Evolutionary conservation across 371 early-diverging fungal species (phyloP), one percentile per base, ranked within the genome.

Genomic region (Paraphysoderma sedebokerense): DNA sequence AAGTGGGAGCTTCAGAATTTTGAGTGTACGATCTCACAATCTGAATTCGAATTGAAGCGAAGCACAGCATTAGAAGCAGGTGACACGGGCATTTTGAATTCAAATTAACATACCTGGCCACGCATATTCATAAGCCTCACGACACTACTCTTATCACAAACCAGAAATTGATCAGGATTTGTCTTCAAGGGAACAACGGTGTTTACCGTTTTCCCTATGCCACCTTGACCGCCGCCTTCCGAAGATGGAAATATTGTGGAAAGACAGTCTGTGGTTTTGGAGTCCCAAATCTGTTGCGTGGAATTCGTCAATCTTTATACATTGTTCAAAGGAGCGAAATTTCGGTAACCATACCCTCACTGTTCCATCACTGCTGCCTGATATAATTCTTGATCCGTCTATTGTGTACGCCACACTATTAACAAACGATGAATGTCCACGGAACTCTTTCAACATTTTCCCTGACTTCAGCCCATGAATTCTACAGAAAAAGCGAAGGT

Each of bases 381-480:
- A 84, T 15, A 89, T 49, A 0, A 95, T 63, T 2, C 67, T 57
- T 1, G 68, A 50, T 52, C 74, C 74, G 50, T 86, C 85, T 9
- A 59, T 38, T 12, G 76, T 76, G 49, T 76, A 95, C 2, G 72
- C 44, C 2, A 76, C 86, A 17, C 67, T 61, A 59, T 89, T 92
- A 34, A 91, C 81, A 52, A 81, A 87, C 0, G 86, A 82, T 0
- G 79, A 66, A 51, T 95, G 96, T 0, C 96, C 96, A 29, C 80
- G 67, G 51, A 87, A 86, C 54, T 91, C 88, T 44, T 85, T 83
- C 6, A 92, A 51, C 57, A 75, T 68, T 42, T 86, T 87, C 6
- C 90, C 91, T 1, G 86, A 85, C 54, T 85, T 83, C 15, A 91
- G 53, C 5, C 90, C 90, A 56, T 88, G 86, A 11, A 92, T 62